Evolutionary conservation across 768 basidiomycete species (phyloP).

Genomic region (Suillus discolor): DNA sequence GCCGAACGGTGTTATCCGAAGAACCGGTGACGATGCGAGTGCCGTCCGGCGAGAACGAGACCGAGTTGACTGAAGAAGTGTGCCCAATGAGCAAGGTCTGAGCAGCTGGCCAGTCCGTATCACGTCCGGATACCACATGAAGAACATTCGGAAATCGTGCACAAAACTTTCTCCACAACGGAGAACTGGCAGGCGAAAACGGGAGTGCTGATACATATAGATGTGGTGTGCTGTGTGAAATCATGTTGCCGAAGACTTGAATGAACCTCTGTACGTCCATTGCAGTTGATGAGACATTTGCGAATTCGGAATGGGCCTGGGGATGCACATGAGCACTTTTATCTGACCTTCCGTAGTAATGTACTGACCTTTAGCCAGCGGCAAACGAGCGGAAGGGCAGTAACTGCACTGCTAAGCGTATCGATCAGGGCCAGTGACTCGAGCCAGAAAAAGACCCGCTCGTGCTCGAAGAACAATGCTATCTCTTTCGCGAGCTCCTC

Average conservation of each 20-base stretch:
- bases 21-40: no score
- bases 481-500: not conserved
- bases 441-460: no score
- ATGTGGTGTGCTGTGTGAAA: not conserved
- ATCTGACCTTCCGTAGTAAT: not conserved
- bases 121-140: not conserved
- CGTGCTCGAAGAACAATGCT: no score
- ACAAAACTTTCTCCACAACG: not conserved
- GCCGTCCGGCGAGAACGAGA: not conserved
- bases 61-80: rapidly evolving
- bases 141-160: not conserved
- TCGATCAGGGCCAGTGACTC: no score
- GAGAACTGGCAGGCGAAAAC: not conserved
- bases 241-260: not conserved
- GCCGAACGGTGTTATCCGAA: no score
- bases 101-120: not conserved
- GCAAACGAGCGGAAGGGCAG: not conserved
- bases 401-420: not conserved
- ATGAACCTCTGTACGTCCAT: not conserved
- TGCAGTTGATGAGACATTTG: not conserved
- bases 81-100: not conserved
- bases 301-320: not conserved
- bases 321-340: not conserved
- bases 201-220: not conserved
- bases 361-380: not conserved